Evolutionary conservation across 2,329 filamentous ascomycete genomes (phyloP), one percentile per base, ranked within the genome.

Genomic region (Alternaria burnsii): DNA sequence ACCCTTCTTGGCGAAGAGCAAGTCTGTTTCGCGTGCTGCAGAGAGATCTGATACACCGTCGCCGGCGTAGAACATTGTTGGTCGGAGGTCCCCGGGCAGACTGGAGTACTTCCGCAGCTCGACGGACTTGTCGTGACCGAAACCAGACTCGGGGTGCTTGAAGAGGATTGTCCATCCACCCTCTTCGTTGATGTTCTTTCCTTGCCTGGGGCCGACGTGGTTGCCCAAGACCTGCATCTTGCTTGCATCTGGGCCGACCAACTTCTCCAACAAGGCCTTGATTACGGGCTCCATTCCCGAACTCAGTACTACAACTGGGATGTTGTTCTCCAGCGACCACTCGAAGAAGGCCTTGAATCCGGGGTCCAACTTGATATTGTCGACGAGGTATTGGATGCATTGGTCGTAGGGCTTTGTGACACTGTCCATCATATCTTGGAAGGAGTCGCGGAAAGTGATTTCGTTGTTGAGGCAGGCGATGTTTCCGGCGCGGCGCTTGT

Each of bases 111-210:
- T 93, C 67, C 92, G 88, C 72, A 99, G 93, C 76, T 95, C 92
- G 55, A 94, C 84, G 26, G 90, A 94, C 87, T 99, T 99, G 85
- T 99, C 94, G 77, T 99, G 95, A n/a, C 95, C 95, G 72, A 96
- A 96, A 59, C 89, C 86, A 75, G 91, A 93, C 62, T 94, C 92
- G 0, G 74, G 74, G 76, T 99, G 94, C 74, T 93, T 93, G 81
- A 90, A 99, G 59, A 87, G 84, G 70, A 99, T 94, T 73, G 90
- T 84, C 95, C 95, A 99, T 30, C 93, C 94, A 18, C 87, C 88
- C 75, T 91, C 87, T 52, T 93, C 87, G 70, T 95, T 90, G 76
- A 96, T 90, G 71, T 93, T 89, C 85, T 92, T 90, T 42, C 87
- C 92, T 48, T 81, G 89, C 81, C 77, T 86, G 75, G 87, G 78